Evolutionary conservation across 768 basidiomycete genomes (phyloP).

Genomic region (Leccinum barrowsii): DNA sequence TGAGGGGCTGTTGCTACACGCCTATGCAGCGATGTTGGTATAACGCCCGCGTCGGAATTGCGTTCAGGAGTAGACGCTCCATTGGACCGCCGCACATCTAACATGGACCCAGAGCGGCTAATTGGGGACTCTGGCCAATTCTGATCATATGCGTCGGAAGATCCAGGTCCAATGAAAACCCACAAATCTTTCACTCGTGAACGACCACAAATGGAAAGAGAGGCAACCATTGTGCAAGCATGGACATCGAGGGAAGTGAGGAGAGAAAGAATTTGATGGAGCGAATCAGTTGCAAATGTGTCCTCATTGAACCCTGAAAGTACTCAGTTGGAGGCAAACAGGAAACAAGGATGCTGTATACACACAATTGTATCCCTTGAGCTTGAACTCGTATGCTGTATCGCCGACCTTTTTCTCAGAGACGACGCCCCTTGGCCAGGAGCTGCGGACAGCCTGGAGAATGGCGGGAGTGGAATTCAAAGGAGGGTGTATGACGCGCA

Average conservation of each 20-base stretch:
- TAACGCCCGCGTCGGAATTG: constrained; percentile 20
- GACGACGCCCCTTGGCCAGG: constrained; percentile 79
- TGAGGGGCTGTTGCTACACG: constrained; percentile 32
- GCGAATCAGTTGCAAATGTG: constrained; percentile 68
- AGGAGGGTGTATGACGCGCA: constrained; percentile 77
- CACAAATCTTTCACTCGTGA: constrained; percentile 75
- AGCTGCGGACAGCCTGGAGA: constrained; percentile 69
- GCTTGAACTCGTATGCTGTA: constrained; percentile 73
- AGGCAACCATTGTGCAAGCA: constrained; percentile 64
- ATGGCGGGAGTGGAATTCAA: constrained; percentile 75
- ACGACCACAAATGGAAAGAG: constrained; percentile 66
- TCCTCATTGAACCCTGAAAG: constrained; percentile 73
- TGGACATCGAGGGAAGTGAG: constrained; percentile 65
- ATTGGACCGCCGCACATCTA: constrained; percentile 36
- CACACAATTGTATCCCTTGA: constrained; percentile 78
- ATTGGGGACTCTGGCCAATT: constrained; percentile 33
- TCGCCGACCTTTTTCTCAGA: constrained; percentile 74
- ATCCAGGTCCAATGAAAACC: constrained; percentile 64
- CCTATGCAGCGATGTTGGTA: constrained; percentile 30
- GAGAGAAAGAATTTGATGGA: constrained; percentile 66
- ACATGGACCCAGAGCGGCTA: constrained; percentile 35
- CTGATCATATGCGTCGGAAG: constrained; percentile 28
- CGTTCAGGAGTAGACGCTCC: constrained; percentile 32
- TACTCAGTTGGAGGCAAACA: constrained; percentile 18
- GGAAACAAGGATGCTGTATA: constrained; percentile 13